Evolutionary conservation across 2,329 filamentous ascomycete species (phyloP).

Genomic region (Beauveria asiatica): DNA sequence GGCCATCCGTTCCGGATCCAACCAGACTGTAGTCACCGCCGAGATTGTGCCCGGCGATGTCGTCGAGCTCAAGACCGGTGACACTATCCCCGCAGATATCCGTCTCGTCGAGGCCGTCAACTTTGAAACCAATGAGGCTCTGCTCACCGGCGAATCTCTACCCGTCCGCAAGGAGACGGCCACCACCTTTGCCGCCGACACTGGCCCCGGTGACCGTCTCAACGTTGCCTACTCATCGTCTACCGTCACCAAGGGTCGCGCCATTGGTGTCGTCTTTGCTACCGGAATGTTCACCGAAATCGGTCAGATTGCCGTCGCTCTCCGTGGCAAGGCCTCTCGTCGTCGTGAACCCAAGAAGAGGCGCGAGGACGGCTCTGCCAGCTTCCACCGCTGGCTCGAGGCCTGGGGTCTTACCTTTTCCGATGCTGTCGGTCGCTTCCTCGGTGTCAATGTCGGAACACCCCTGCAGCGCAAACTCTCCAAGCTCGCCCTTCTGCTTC

Average conservation of each 20-base stretch:
- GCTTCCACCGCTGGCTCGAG: constrained; percentile 23
- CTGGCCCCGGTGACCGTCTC: constrained; percentile 46
- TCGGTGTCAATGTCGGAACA: constrained; percentile 49
- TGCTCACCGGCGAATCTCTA: constrained; percentile 56
- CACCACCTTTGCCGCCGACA: constrained; percentile 32
- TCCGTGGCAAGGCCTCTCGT: constrained; percentile 30
- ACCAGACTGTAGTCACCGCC: constrained; percentile 28
- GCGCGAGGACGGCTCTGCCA: constrained; percentile 33
- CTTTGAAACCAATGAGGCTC: constrained; percentile 58
- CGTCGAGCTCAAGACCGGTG: constrained; percentile 44
- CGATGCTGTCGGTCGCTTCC: constrained; percentile 34
- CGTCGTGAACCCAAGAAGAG: constrained; percentile 34
- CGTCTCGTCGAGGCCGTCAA: constrained; percentile 52
- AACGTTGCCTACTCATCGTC: constrained; percentile 57
- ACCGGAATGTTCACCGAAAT: constrained; percentile 56
- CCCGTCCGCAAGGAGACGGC: constrained; percentile 47
- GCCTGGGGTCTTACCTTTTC: constrained; percentile 29
- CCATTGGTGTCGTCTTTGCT: constrained; percentile 50
- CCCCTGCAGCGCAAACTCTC: constrained; percentile 62
- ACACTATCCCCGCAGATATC: constrained; percentile 54
- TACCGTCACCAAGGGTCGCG: constrained; percentile 53
- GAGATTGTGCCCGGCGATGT: constrained; percentile 51
- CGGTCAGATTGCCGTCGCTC: constrained; percentile 46
- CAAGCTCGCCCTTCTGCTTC: constrained; percentile 59
- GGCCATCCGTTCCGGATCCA: constrained; percentile 33